These are phyloP conservation scores for Podila minutissima DNA, from an alignment of 192 early-diverging fungal species.

Conservation along the genomic window DNA sequence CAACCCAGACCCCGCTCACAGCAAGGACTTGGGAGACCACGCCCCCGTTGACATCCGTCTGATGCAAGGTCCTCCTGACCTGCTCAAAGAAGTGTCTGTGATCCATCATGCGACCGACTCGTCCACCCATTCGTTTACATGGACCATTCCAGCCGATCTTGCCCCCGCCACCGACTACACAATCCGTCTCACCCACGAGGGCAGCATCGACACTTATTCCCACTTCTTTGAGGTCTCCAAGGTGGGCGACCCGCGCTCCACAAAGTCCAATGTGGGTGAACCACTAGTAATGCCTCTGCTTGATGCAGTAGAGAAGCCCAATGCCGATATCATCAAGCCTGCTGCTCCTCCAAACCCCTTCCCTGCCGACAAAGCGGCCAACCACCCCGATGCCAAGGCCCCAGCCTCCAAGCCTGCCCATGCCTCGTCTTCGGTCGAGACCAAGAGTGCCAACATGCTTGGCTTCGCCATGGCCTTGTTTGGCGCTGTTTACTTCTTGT, in stretches of 20 bases:
- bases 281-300: conserved; percentile 35
- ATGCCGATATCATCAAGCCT: conserved; percentile 11
- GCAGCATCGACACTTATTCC: conserved; percentile 30
- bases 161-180: conserved; percentile 30
- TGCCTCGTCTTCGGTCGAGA: background rate
- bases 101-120: conserved; percentile 6
- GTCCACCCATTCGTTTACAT: conserved; percentile 19
- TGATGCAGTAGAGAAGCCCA: conserved; percentile 15
- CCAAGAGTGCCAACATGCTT: conserved; percentile 26
- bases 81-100: conserved; percentile 3
- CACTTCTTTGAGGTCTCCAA: conserved; percentile 44
- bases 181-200: conserved; percentile 28
- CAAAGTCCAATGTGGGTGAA: conserved; percentile 37
- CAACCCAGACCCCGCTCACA: conserved; percentile 25
- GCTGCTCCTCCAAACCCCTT: conserved; percentile 27
- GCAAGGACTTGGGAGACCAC: conserved; percentile 20
- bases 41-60: conserved; percentile 26
- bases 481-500: conserved; percentile 41
- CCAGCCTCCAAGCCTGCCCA: conserved; percentile 7
- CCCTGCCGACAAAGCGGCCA: conserved; percentile 7
- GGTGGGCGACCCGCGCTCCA: conserved; percentile 27
- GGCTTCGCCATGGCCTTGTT: conserved; percentile 38
- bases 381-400: background rate
- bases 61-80: conserved; percentile 32
- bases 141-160: conserved; percentile 19